Evolutionary conservation across 1,284 basidiomycete species (phyloP), one percentile per base, ranked within the genome.

Genomic region (Cryptococcus sp.): DNA sequence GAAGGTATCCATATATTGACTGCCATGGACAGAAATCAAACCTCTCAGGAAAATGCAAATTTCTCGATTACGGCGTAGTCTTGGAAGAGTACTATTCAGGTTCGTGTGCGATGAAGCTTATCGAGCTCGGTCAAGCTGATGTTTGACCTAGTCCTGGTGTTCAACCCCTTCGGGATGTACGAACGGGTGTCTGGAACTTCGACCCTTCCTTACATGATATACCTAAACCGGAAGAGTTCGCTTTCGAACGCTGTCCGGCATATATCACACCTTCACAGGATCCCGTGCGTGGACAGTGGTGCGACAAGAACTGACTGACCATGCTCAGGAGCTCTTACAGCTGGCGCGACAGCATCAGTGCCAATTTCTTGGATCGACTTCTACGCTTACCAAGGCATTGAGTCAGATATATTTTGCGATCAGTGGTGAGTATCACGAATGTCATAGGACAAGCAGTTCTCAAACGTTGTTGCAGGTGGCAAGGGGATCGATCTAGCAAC

Each of bases 341-440:
- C 78, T 96, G 16, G 88, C 89, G 0, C 80, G 83, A 63, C 43
- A 57, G 29, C 38, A 63, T 29, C 75, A 81, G 0, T 83, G 85
- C 45, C 81, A 73, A 41, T 98, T 89, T 73, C 85, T 85, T 17
- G 95, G 95, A 0, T 94, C 91, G 10, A 99, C 95, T 0, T 95
- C 92, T n/a, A 94, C 91, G 11, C 79, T 96, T 59, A 89, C 91
- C 0, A 86, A 88, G 37, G 84, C 94, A 58, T 81, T 97, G 40
- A 84, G 85, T 50, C 93, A 98, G 57, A 86, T 94, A 43, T 98
- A 97, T 75, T 93, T 93, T 71, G 81, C 92, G 2, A 80, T 93
- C 34, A 77, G 72, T 48, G 73, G 74, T 74, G 50, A 26, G 70
- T 66, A 8, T 38, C 17, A 46, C 37, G 29, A 37, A 15, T 41